Evolutionary conservation across 225 moss, liverwort and hornwort species (phyloP).

Genomic region (Sphagnum contortum): DNA sequence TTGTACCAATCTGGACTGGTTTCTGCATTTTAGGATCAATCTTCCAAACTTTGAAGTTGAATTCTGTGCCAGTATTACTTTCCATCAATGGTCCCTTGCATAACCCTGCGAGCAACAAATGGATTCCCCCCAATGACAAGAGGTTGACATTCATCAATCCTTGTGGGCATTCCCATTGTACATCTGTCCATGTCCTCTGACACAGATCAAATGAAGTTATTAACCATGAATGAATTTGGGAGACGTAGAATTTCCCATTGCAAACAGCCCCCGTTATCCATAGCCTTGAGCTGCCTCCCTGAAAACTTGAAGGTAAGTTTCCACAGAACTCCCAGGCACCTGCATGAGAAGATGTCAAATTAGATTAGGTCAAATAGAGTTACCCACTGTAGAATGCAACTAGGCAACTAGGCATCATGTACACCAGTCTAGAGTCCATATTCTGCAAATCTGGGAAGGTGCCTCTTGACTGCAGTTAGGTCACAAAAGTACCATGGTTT

Average conservation of each 20-base stretch:
- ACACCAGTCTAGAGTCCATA: not conserved
- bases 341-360: constrained; percentile 6
- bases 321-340: constrained; percentile 32
- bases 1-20: constrained; percentile 28
- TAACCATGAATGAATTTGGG: constrained; percentile 19
- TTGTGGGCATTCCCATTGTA: constrained; percentile 17
- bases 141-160: constrained; percentile 21
- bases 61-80: not conserved
- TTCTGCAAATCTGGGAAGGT: not conserved
- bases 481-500: not conserved
- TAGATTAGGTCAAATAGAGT: not conserved
- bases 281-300: constrained; percentile 18
- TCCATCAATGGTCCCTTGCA: constrained; percentile 8
- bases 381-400: no score
- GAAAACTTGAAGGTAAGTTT: constrained; percentile 22
- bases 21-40: not conserved
- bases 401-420: not conserved
- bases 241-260: constrained; percentile 27
- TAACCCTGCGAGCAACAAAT: constrained; percentile 27
- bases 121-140: constrained; percentile 20
- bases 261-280: constrained; percentile 42
- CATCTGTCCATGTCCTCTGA: constrained; percentile 16
- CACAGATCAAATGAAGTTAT: constrained; percentile 19
- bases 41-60: constrained; percentile 34
- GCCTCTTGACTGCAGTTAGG: not conserved